Base-by-base conservation (phyloP, 2,329 filamentous ascomycete species). In the Cryphonectria carpinicola region DNA sequence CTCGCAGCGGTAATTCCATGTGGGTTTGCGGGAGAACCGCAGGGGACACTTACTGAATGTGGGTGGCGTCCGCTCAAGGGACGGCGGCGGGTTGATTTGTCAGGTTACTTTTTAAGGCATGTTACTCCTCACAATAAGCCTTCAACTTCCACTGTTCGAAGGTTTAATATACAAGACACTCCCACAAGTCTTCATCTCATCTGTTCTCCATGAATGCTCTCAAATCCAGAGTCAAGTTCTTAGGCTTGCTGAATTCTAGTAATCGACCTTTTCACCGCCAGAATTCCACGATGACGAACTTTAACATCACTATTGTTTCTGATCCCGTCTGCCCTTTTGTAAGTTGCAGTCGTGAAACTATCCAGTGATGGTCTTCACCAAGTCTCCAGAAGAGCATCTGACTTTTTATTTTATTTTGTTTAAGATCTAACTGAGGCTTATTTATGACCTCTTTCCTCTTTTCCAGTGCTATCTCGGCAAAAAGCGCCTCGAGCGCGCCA, bases 221-320 rank as follows among this genome's bases (percentile, higher is more conserved):
- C 28, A n/a, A 17, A 60, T 32, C 63, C 22, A 52, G 22, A 54
- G 39, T 5, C 28, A 35, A 43, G 25, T 49, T 66, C 41, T 5
- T 28, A 17, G 41, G 49, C 43, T 60, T 71, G 52, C 64, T 71
- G 17, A 52, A 28, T 32, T 10, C 66, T 63, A 71, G 63, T 49
- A 62, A 66, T 28, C 39, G 35, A 32, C 54, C 65, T n/a, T 65
- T 69, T 25, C 71, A 69, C 28, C 64, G 64, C 43, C 69, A 67
- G n/a, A 35, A n/a, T 28, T 43, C 68, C 69, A 78, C 61, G 61
- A 94, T 95, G 92, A 89, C 90, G 28, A 88, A 89, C 76, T 93
- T 95, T 83, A 88, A 89, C 73, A 92, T 97, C 80, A 89, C 91
- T 71, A 88, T 94, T 77, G 89, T 94, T 71, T 93, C 88, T n/a